Conservation (phyloP, 2,329 filamentous ascomycete genomes). For the Alternaria solani region DNA sequence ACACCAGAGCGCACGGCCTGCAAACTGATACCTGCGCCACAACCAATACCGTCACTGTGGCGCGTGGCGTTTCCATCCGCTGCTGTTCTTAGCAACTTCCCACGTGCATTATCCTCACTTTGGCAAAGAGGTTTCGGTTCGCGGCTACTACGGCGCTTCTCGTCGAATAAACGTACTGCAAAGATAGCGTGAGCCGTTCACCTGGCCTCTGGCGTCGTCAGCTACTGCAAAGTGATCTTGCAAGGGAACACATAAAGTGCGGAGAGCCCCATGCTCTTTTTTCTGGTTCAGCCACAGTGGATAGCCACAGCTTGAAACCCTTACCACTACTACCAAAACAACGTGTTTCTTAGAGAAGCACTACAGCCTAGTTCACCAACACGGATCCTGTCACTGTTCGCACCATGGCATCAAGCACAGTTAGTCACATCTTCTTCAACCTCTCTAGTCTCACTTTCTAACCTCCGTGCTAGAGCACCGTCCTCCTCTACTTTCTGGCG, state of each 20-base stretch:
- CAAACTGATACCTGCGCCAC: slow-evolving; percentile 6
- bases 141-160: slow-evolving; percentile 9
- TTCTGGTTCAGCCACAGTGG: not conserved
- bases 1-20: slow-evolving; percentile 10
- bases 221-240: not conserved
- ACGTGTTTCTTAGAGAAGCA: not conserved
- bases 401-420: slow-evolving; percentile 24
- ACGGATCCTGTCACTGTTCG: not conserved
- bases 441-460: not conserved
- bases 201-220: slow-evolving; percentile 21
- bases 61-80: not conserved
- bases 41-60: not conserved
- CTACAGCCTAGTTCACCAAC: not conserved
- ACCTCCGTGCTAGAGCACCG: slow-evolving; percentile 23
- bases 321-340: not conserved
- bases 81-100: not conserved
- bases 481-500: slow-evolving; percentile 44
- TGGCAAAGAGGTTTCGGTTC: not conserved
- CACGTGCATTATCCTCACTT: not conserved
- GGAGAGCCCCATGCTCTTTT: not conserved
- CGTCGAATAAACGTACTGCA: slow-evolving; percentile 4
- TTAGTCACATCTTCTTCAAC: not conserved
- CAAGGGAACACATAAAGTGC: not conserved
- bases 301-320: not conserved
- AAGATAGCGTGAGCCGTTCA: not conserved